Conservation (phyloP, 228 moss, liverwort and hornwort species). For the Sphagnum magellanicum region DNA sequence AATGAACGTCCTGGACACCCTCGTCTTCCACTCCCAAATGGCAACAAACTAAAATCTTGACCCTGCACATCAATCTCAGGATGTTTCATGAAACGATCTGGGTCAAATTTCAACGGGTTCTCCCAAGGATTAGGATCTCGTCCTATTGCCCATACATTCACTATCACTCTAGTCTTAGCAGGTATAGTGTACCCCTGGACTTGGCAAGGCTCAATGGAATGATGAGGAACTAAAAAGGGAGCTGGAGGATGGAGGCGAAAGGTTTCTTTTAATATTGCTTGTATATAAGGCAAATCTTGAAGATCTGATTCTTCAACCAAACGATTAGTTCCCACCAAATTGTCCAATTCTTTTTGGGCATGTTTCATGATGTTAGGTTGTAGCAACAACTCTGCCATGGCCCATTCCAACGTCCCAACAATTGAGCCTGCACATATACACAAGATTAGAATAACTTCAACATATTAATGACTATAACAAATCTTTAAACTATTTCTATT, state of each 20-base stretch:
- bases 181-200: constrained; percentile 28
- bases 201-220: background rate
- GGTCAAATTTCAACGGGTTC: constrained; percentile 14
- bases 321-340: constrained; percentile 5
- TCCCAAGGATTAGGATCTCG: constrained; percentile 20
- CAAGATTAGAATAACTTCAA: too few species aligned
- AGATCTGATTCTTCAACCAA: constrained; percentile 5
- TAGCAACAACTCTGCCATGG: constrained; percentile 7
- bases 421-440: too few species aligned
- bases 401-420: background rate
- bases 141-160: constrained; percentile 33
- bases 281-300: constrained; percentile 11
- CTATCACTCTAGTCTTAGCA: constrained; percentile 17
- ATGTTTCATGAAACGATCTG: constrained; percentile 14
- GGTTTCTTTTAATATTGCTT: constrained; percentile 26
- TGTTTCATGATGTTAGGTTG: constrained; percentile 2
- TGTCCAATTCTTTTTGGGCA: constrained; percentile 24
- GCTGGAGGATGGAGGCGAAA: constrained; percentile 35
- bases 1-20: constrained; percentile 13
- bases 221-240: constrained; percentile 21
- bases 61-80: constrained; percentile 12
- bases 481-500: too few species aligned
- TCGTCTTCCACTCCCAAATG: constrained; percentile 12
- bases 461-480: too few species aligned
- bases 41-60: constrained; percentile 27